Percentiles rank a stretch among this genome's conserved stretches.
These are phyloP conservation scores for Tuber microsphaerosporum DNA, from an alignment of 495 filamentous ascomycete species.

Conservation along the genomic window DNA sequence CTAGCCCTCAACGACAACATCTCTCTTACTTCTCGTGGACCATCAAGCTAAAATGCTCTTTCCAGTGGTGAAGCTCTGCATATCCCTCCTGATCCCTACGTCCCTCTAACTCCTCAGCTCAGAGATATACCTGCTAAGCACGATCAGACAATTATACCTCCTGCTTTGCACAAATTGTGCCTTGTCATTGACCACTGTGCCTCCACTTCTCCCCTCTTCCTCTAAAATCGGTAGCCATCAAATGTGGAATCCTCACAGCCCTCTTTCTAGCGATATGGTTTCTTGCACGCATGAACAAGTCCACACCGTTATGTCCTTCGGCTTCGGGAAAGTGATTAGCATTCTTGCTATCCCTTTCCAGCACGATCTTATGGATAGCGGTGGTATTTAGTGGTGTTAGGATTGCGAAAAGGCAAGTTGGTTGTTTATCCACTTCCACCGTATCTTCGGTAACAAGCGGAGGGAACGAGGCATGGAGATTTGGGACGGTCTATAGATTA, in stretches of 20 bases:
- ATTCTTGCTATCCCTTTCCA: constrained; percentile 19
- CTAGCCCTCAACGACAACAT: background rate
- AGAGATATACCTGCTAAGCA: constrained; percentile 28
- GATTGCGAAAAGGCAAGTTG: too few relatives aligned
- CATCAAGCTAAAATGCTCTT: constrained; percentile 3
- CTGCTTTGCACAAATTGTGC: constrained; percentile 22
- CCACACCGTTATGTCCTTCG: constrained; percentile 17
- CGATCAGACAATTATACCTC: constrained; percentile 18
- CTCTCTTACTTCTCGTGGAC: constrained; percentile 7
- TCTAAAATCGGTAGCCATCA: too few relatives aligned
- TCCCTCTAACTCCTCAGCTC: constrained; percentile 20
- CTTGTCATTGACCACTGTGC: constrained; percentile 27
- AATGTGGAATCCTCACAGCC: too few relatives aligned
- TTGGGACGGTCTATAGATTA: constrained; percentile 24
- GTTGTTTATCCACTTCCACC: background rate
- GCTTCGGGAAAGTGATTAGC: constrained; percentile 21
- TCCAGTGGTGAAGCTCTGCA: too few relatives aligned
- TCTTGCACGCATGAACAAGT: constrained; percentile 26
- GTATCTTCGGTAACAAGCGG: background rate
- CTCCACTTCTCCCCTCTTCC: too few relatives aligned
- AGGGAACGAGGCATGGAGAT: constrained; percentile 15
- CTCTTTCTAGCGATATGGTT: constrained; percentile 25
- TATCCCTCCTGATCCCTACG: constrained; percentile 28
- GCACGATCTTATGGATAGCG: constrained; percentile 26
- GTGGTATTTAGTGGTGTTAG: constrained; percentile 18